Evolutionary conservation across 208 protist species (phyloP).

Genomic region (Tritrichomonas foetus): DNA sequence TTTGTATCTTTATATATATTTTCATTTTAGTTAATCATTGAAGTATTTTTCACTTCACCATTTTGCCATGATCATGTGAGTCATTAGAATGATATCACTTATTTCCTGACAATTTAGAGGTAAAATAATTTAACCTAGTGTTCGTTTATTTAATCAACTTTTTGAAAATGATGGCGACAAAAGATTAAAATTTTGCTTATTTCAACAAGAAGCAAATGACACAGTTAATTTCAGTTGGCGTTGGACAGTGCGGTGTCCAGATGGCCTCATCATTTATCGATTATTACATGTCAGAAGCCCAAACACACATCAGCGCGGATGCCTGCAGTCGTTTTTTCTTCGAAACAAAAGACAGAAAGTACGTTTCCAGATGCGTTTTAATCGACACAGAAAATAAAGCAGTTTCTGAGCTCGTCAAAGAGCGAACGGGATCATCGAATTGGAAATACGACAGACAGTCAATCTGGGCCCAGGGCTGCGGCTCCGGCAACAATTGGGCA

Average conservation of each 20-base stretch:
- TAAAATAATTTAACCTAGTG: too few species aligned
- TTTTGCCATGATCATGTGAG: too few species aligned
- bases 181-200: too few species aligned
- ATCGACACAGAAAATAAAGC: constrained; percentile 38
- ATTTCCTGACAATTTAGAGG: too few species aligned
- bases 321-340: background rate
- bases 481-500: constrained; percentile 32
- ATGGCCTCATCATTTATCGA: constrained; percentile 27
- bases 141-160: too few species aligned
- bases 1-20: too few species aligned
- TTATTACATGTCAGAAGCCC: background rate
- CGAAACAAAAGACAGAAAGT: background rate
- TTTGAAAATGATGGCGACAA: too few species aligned
- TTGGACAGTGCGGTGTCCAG: constrained; percentile 31
- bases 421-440: background rate
- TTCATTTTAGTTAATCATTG: too few species aligned
- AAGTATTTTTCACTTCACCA: too few species aligned
- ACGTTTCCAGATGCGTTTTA: background rate
- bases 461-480: constrained; percentile 14
- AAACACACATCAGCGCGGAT: background rate
- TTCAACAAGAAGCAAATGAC: too few species aligned
- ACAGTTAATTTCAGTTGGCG: background rate
- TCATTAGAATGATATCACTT: too few species aligned
- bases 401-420: background rate
- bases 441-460: constrained; percentile 2